A percentile compares a stretch with the other conserved stretches of the same genome.
Conservation (phyloP, 805 yeast genomes). For the Wickerhamiella vanderwaltii region DNA sequence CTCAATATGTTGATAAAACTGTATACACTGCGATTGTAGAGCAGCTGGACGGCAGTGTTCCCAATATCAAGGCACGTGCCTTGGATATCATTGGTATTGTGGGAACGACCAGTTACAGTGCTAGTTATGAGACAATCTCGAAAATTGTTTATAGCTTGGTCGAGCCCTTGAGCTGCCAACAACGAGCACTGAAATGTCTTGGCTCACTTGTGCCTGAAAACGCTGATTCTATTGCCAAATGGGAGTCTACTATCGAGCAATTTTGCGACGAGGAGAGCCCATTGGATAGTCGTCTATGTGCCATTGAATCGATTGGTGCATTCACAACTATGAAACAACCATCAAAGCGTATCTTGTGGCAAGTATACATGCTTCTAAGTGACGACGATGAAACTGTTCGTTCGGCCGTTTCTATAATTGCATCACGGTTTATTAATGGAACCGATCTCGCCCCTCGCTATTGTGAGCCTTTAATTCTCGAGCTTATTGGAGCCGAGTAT, state of each 20-base stretch:
- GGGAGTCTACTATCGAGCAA: conserved; percentile 16
- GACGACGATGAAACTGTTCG: conserved; percentile 65
- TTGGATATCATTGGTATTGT: conserved; percentile 3
- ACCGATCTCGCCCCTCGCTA: conserved; percentile 12
- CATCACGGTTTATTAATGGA: conserved; percentile 27
- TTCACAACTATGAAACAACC: conserved; percentile 19
- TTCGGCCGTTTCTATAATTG: conserved; percentile 33
- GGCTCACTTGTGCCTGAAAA: conserved; percentile 4
- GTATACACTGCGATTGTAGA: not conserved
- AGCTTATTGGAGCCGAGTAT: conserved; percentile 8
- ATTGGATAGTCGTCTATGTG: conserved; percentile 35
- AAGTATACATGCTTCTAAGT: conserved; percentile 20
- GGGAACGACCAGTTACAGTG: conserved; percentile 1
- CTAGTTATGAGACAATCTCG: not conserved
- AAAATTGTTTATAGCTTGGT: conserved; percentile 2
- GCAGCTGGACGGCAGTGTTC: not conserved
- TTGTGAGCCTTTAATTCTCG: conserved; percentile 13
- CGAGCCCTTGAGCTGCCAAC: conserved; percentile 14
- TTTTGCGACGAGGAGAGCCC: conserved; percentile 35
- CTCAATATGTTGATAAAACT: not conserved
- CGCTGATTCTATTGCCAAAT: conserved; percentile 23
- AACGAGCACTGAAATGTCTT: conserved; percentile 15
- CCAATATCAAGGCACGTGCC: conserved; percentile 2
- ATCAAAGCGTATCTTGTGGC: conserved; percentile 10
- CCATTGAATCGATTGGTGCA: conserved; percentile 34